Conservation (phyloP, 352 stramenopile species). For the Phytophthora constricta region DNA sequence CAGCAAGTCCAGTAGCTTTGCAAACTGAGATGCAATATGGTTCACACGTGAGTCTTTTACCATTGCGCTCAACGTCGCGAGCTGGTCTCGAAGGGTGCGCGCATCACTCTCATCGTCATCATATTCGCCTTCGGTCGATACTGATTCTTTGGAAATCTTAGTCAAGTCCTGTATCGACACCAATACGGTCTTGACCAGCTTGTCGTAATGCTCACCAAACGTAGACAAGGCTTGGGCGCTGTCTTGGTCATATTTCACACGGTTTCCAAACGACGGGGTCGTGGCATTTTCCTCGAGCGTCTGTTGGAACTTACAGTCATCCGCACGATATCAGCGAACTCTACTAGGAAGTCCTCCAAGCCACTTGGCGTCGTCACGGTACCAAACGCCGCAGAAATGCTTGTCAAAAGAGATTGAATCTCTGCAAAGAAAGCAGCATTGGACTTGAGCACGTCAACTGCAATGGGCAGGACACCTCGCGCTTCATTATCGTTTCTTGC, state of each 20-base stretch:
- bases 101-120: slow-evolving; percentile 32
- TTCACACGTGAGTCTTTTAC: slow-evolving; percentile 82
- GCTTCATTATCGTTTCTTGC: background rate
- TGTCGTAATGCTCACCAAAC: slow-evolving; percentile 71
- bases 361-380: slow-evolving; percentile 37
- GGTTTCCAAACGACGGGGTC: background rate
- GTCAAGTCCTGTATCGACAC: slow-evolving; percentile 85
- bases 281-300: slow-evolving; percentile 18
- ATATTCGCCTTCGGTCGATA: slow-evolving; percentile 3
- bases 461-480: slow-evolving; percentile 29
- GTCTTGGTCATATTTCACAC: slow-evolving; percentile 17
- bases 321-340: slow-evolving; percentile 35
- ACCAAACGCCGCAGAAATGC: slow-evolving; percentile 38
- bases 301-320: slow-evolving; percentile 51
- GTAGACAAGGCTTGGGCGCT: slow-evolving; percentile 36
- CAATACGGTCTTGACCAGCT: slow-evolving; percentile 75
- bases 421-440: slow-evolving; percentile 47
- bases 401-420: slow-evolving; percentile 35
- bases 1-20: slow-evolving; percentile 52
- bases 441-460: slow-evolving; percentile 33
- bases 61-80: slow-evolving; percentile 50
- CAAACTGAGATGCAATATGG: slow-evolving; percentile 68
- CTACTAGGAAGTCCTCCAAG: slow-evolving; percentile 40
- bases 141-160: slow-evolving; percentile 47
- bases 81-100: slow-evolving; percentile 53